A percentile compares a stretch with the other conserved stretches of the same genome.
Conservation (phyloP, 306 rosid species). For the Ochetophila trinervis region DNA sequence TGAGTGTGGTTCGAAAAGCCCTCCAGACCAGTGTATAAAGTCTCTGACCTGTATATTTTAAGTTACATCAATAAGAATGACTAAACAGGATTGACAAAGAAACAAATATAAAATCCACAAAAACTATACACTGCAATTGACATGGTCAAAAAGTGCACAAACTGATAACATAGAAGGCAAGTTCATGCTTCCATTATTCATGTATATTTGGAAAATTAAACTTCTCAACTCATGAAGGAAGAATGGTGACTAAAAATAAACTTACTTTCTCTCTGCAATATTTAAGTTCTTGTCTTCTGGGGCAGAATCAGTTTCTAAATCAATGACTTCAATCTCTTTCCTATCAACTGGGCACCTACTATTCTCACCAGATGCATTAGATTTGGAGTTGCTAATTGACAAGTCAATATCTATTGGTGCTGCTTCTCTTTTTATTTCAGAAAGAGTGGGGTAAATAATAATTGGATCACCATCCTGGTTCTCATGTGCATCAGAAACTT, state of each 20-base stretch:
- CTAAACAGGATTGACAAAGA: conserved; percentile 19
- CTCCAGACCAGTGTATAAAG: conserved; percentile 62
- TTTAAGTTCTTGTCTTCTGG: conserved; percentile 53
- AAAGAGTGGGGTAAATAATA: conserved; percentile 43
- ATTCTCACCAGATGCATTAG: conserved; percentile 46
- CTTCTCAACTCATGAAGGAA: conserved; percentile 19
- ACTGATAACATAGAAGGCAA: background rate
- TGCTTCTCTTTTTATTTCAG: conserved; percentile 52
- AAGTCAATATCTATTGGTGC: conserved; percentile 61
- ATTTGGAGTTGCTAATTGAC: conserved; percentile 57
- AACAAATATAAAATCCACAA: conserved; percentile 17
- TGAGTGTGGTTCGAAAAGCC: conserved; percentile 60
- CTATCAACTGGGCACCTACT: conserved; percentile 40
- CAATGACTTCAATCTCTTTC: conserved; percentile 92
- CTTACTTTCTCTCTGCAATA: conserved; percentile 67
- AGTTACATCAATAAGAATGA: conserved; percentile 23
- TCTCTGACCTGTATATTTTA: conserved; percentile 61
- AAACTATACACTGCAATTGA: conserved; percentile 19
- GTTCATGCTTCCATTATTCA: background rate
- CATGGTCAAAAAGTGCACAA: conserved; percentile 5
- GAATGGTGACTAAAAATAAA: conserved; percentile 8
- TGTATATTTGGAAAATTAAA: background rate
- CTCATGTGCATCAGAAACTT: conserved; percentile 71
- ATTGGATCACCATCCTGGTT: conserved; percentile 52
- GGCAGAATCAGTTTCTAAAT: conserved; percentile 67